Base-by-base conservation (phyloP, 2,329 filamentous ascomycete genomes). In the Diaporthe citri region DNA sequence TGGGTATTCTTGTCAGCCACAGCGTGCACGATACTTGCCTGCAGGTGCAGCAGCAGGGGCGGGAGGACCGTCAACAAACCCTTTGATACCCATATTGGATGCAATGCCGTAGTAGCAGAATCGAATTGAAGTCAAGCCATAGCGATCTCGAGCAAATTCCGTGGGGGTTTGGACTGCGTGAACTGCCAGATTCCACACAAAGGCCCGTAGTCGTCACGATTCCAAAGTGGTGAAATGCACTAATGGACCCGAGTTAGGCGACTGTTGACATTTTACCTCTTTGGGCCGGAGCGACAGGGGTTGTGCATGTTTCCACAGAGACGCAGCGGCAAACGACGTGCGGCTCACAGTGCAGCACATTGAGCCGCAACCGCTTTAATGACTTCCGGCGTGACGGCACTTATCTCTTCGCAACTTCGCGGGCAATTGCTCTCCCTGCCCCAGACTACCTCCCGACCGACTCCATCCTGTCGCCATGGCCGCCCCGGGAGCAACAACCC, bases 51-150 rank as follows among this genome's bases (percentile, higher is more conserved):
- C 22, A 52, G 34, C 43, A 20, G 15, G 46, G 13, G 17, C 15
- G 22, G 25, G 25, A 46, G 17, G 31, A 25, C 15, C 15, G 41
- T 48, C n/a, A 56, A 70, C 72, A 43, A 28, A 92, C 90, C 90
- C 90, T 85, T 91, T 92, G 82, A 93, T 93, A n/a, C 91, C 91
- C 91, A 93, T 93, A 20, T 77, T 78, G 77, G 77, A 59, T 43
- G 67, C 22, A 66, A 17, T 52, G 25, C 59, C 31, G n/a, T 28
- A 41, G 22, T 41, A 56, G 71, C 56, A 71, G 55, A 55, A 22
- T 48, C 15, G n/a, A 59, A 36, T 39, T n/a, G 46, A 52, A 25
- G 17, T 75, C 60, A 76, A 51, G 75, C 73, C 72, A 76, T 76
- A 22, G 17, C 52, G 17, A 34, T n/a, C 3, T 22, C 4, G 8